Conservation (phyloP, 768 basidiomycete species). For the Crucibulum laeve region DNA sequence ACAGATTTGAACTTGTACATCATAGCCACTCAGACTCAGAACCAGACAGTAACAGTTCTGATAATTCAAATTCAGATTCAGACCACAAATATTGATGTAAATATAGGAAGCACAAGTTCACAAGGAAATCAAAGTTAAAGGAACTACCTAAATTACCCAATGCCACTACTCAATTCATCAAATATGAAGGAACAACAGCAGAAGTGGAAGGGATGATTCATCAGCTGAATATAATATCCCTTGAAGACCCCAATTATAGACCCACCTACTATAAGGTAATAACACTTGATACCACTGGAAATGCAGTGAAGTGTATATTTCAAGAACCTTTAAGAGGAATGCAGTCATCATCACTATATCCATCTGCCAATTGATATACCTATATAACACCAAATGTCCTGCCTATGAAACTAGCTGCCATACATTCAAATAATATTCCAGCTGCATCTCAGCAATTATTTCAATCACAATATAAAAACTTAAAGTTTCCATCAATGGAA, state of each 20-base stretch:
- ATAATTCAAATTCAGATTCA: constrained; percentile 2
- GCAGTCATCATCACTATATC: neutral
- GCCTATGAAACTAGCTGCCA: no score
- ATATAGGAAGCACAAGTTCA: neutral
- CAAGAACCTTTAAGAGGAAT: neutral
- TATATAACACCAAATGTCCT: neutral
- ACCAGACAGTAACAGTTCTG: neutral
- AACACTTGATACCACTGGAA: neutral
- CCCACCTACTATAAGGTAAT: neutral
- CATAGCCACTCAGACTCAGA: neutral
- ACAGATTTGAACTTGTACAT: neutral
- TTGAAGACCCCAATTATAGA: neutral
- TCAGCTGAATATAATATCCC: neutral
- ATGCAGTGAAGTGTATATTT: neutral
- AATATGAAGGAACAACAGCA: neutral
- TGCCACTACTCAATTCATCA: neutral
- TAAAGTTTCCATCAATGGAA: no score
- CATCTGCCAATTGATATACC: neutral
- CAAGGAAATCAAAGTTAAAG: neutral
- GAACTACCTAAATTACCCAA: neutral
- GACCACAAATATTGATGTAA: no score
- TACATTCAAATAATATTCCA: no score
- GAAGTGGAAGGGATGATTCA: neutral
- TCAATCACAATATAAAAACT: no score
- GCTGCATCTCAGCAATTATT: no score